A percentile compares a stretch with the other conserved stretches of the same genome.
These are phyloP conservation scores for Xylaria arbuscula DNA, from an alignment of 2,329 filamentous ascomycete species.

Conservation along the genomic window DNA sequence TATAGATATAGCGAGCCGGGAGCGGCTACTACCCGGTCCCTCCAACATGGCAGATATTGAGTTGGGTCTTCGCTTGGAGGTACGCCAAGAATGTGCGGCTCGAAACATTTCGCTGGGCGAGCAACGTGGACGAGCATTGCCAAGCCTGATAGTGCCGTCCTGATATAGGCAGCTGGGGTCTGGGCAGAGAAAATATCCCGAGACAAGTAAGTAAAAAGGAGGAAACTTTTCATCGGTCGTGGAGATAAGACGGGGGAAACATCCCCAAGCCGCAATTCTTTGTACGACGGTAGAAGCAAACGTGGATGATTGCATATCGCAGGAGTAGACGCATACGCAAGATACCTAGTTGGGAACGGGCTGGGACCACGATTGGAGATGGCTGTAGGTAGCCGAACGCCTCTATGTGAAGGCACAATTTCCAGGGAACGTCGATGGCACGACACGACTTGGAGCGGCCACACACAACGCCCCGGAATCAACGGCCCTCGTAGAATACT, in stretches of 20 bases:
- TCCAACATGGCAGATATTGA: constrained; percentile 24
- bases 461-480: constrained; percentile 25
- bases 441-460: constrained; percentile 19
- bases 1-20: constrained; percentile 15
- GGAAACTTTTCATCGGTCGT: neutral
- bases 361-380: neutral
- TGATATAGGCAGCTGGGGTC: constrained; percentile 12
- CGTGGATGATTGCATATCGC: neutral
- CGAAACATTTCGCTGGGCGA: constrained; percentile 11
- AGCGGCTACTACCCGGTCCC: constrained; percentile 23
- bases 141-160: constrained; percentile 19
- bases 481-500: constrained; percentile 25
- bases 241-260: neutral
- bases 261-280: neutral
- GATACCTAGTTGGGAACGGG: neutral
- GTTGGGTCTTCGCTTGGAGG: constrained; percentile 32
- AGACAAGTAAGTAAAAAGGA: neutral
- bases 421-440: constrained; percentile 16
- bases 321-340: neutral
- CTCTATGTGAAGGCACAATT: constrained; percentile 10
- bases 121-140: constrained; percentile 19
- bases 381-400: constrained; percentile 18
- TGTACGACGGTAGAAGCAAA: neutral
- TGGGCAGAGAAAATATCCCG: neutral
- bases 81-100: constrained; percentile 34